Base-by-base conservation (phyloP, 176 grass and related monocot genomes). In the Ananas comosus region DNA sequence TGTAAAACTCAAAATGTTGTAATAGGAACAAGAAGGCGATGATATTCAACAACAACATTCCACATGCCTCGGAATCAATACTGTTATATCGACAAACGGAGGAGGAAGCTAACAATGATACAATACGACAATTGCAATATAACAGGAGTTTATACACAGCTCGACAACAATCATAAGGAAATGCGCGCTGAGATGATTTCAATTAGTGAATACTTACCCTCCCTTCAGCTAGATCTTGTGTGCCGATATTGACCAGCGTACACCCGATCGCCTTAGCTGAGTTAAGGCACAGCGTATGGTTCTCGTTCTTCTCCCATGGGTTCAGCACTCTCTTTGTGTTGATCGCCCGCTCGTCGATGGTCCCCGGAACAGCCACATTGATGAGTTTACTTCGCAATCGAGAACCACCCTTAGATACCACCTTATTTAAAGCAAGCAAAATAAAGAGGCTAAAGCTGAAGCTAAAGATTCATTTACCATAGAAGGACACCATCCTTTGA, bases 231-330 rank as follows among this genome's bases (percentile, higher is more conserved):
- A 97, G 86, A 68, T 97, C 93, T 63, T 92, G 89, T 6, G 93
- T 97, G 14, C 93, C 93, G 56, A 97, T 97, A 72, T 97, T 97
- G 64, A 97, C 89, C 12, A 97, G 74, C 13, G 93, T 97, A 72
- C 93, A 97, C 24, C 93, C 93, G 10, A 97, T 97, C 23, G 93
- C 93, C 81, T 88, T 97, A 51, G 93, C 89, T 6, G 89, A 97
- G 64, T 97, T 92, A 69, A 97, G 89, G 69, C 89, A 92, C 53
- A 97, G 89, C 10, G 89, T 92, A 64, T 92, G 93, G 74, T 97
- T 97, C 79, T 90, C 93, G 17, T 92, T 97, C 86, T 97, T 97
- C 75, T 97, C 93, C 93, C 93, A 97, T 28, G 85, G 86, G 59
- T 97, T 97, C 42, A 97, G 76, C 64, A 85, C 59, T 73, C 64